Conservation (phyloP, 2,329 filamentous ascomycete species). For the Acarospora socialis region DNA sequence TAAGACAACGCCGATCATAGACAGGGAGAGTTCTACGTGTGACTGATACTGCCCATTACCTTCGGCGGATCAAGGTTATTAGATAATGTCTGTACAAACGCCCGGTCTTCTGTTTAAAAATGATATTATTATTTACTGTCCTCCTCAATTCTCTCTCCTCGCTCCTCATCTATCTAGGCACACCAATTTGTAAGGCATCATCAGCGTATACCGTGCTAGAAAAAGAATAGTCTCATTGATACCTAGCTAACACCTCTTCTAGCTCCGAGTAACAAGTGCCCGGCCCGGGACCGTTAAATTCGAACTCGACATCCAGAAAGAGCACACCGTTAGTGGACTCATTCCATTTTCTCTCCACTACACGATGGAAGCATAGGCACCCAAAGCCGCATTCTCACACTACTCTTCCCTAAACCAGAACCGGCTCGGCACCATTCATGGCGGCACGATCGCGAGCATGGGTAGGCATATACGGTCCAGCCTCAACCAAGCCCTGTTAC, state of each 20-base stretch:
- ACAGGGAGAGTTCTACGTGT: not conserved
- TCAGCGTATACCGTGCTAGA: too few species aligned
- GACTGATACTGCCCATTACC: too few species aligned
- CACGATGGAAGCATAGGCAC: not conserved
- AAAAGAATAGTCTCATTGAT: slow-evolving; percentile 8
- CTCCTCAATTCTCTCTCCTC: slow-evolving; percentile 15
- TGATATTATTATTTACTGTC: slow-evolving; percentile 1
- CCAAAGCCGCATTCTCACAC: not conserved
- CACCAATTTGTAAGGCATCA: too few species aligned
- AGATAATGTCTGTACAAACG: too few species aligned
- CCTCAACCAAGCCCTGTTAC: too few species aligned
- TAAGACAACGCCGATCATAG: not conserved
- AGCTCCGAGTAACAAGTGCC: slow-evolving; percentile 48
- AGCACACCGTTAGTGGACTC: slow-evolving; percentile 43
- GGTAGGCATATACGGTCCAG: too few species aligned
- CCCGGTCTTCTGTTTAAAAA: too few species aligned
- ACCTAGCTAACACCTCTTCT: not conserved
- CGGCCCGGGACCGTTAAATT: slow-evolving; percentile 49
- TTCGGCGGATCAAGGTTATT: too few species aligned
- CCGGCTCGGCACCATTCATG: slow-evolving; percentile 50
- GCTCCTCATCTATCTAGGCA: too few species aligned
- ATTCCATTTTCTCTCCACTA: not conserved
- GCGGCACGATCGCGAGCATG: slow-evolving; percentile 51
- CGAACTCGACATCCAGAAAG: slow-evolving; percentile 48
- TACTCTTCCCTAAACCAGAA: slow-evolving; percentile 31